Conservation (phyloP, 2,329 filamentous ascomycete genomes). For the Gyromitra esculenta region DNA sequence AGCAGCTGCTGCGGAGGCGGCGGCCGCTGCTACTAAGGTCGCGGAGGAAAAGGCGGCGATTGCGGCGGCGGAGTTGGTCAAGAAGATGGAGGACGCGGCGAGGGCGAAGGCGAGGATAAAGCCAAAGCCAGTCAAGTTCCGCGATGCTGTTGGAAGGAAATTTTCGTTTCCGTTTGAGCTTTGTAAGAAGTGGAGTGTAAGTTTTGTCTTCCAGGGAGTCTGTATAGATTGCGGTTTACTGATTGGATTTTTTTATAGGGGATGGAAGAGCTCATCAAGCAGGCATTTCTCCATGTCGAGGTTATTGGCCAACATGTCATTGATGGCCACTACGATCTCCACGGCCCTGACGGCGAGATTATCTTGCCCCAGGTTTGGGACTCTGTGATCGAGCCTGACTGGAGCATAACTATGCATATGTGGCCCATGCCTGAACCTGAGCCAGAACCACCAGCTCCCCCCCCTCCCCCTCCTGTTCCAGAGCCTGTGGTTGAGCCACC, state of each 20-base stretch:
- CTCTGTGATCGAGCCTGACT: conserved; percentile 80
- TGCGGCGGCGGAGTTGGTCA: conserved; percentile 53
- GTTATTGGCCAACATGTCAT: conserved; percentile 78
- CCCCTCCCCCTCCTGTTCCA: conserved; percentile 50
- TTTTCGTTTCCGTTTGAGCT: conserved; percentile 91
- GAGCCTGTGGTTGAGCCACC: conserved; percentile 36
- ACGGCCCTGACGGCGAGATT: conserved; percentile 81
- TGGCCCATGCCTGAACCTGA: conserved; percentile 68
- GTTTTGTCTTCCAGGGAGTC: conserved; percentile 59
- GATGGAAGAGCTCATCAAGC: conserved; percentile 86
- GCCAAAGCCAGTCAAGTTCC: conserved; percentile 84
- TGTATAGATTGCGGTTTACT: conserved; percentile 51
- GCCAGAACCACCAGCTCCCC: conserved; percentile 50
- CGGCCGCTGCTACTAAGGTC: conserved; percentile 59
- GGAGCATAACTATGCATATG: conserved; percentile 75
- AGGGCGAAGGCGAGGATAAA: conserved; percentile 67
- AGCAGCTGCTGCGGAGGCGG: conserved; percentile 41
- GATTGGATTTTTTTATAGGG: conserved; percentile 66
- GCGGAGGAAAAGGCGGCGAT: conserved; percentile 60
- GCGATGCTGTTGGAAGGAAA: conserved; percentile 88
- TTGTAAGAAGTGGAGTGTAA: conserved; percentile 83
- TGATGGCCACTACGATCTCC: conserved; percentile 80
- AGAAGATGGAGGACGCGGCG: conserved; percentile 62
- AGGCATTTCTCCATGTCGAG: conserved; percentile 83
- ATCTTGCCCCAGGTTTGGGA: conserved; percentile 86